A percentile compares a stretch with the other conserved stretches of the same genome.
Evolutionary conservation across 352 stramenopile genomes (phyloP).

Genomic region (Blastocystis sp.): DNA sequence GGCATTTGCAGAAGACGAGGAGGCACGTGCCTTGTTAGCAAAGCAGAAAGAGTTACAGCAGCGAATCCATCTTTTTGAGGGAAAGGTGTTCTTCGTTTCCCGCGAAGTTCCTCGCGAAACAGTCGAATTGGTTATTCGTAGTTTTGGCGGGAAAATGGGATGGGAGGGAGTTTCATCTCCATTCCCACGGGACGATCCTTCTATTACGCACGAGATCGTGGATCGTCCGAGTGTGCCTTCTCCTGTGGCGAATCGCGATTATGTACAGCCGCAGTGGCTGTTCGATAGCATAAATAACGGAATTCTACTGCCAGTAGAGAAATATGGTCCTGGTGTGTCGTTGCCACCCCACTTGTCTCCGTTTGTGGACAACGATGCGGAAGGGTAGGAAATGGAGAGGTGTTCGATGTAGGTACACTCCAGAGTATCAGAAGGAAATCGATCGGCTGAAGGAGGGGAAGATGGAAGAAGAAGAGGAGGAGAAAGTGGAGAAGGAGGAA

Average conservation of each 20-base stretch:
- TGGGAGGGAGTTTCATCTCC: conserved; percentile 88
- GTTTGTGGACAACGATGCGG: conserved; percentile 91
- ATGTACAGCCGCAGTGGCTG: conserved; percentile 97
- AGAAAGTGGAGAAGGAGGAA: conserved; percentile 70
- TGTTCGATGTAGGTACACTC: conserved; percentile 76
- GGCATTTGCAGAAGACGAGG: conserved; percentile 73
- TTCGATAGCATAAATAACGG: conserved; percentile 94
- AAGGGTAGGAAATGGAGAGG: conserved; percentile 72
- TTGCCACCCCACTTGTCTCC: conserved; percentile 85
- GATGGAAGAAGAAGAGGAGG: conserved; percentile 63
- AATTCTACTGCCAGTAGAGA: conserved; percentile 82
- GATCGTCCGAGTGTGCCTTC: conserved; percentile 67
- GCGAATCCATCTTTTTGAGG: conserved; percentile 75
- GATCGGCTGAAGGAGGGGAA: conserved; percentile 70
- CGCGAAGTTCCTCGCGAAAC: conserved; percentile 86
- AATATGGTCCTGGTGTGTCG: conserved; percentile 82
- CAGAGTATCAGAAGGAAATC: conserved; percentile 88
- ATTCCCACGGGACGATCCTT: conserved; percentile 78
- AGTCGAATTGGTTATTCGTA: conserved; percentile 87
- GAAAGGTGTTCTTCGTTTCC: conserved; percentile 82
- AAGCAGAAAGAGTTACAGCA: conserved; percentile 73
- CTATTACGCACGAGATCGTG: conserved; percentile 93
- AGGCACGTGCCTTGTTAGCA: conserved; percentile 65
- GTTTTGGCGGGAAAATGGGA: conserved; percentile 85
- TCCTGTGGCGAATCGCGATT: conserved; percentile 77